Evolutionary conservation across 331 rosid genomes (phyloP).

Genomic region (Phaseolus coccineus): DNA sequence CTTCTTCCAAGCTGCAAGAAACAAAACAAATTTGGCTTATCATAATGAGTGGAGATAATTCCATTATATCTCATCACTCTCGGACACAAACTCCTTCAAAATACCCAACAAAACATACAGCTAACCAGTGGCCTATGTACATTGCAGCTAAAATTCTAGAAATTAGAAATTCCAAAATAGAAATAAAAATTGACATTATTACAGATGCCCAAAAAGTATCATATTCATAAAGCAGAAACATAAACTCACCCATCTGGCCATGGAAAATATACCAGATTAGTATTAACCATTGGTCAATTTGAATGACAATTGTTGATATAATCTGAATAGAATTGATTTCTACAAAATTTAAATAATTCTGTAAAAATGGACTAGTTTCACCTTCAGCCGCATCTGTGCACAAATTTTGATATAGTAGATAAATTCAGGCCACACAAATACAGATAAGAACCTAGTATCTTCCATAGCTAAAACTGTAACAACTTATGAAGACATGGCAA

Average conservation of each 20-base stretch:
- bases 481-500: not conserved
- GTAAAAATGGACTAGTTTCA: not conserved
- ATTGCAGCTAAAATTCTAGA: not conserved
- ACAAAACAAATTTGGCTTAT: not conserved
- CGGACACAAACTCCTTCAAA: constrained; percentile 10
- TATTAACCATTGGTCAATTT: not conserved
- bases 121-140: not conserved
- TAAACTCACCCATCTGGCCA: not conserved
- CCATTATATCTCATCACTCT: constrained; percentile 21
- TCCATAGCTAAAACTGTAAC: not conserved
- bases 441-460: not conserved
- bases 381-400: not conserved
- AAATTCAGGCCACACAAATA: not conserved
- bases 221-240: not conserved
- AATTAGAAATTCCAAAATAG: not conserved
- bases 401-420: not conserved
- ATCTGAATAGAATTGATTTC: not conserved
- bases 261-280: not conserved
- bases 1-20: constrained; percentile 86
- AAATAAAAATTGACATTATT: not conserved
- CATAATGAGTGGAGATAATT: constrained; percentile 23
- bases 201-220: not conserved
- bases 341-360: no score
- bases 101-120: constrained; percentile 9
- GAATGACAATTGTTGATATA: not conserved